Conservation (phyloP, 2,329 filamentous ascomycete species). For the Coniochaeta ligniaria region DNA sequence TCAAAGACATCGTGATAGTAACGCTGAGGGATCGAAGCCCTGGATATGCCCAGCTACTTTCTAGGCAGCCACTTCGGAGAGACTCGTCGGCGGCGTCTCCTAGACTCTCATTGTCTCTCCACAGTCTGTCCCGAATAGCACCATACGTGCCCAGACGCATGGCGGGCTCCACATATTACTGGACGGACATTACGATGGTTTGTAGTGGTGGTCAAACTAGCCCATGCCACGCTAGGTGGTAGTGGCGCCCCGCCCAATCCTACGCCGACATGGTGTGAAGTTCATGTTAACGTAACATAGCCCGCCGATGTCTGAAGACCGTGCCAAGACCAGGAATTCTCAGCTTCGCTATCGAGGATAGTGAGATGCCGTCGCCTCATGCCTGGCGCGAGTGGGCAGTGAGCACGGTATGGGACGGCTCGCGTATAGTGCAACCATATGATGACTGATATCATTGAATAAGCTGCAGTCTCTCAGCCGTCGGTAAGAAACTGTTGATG, state of each 20-base stretch:
- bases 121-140: not conserved
- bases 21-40: not conserved
- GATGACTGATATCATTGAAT: not conserved
- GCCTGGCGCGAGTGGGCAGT: not conserved
- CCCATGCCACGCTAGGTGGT: not conserved
- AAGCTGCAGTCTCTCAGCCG: not conserved
- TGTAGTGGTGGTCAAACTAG: not conserved
- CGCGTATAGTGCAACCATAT: not conserved
- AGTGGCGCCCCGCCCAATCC: not conserved
- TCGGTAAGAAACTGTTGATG: not conserved
- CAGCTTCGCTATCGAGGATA: not conserved
- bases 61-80: not conserved
- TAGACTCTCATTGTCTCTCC: not conserved
- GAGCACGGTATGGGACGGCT: not conserved
- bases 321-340: not conserved
- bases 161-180: not conserved
- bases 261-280: not conserved
- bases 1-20: not conserved
- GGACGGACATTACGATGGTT: not conserved
- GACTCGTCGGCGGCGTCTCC: not conserved
- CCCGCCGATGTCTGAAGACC: not conserved
- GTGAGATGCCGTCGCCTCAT: not conserved
- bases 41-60: not conserved
- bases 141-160: not conserved
- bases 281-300: not conserved